Base-by-base conservation (phyloP, 163 green algal genomes). In the Scenedesmus sp. region DNA sequence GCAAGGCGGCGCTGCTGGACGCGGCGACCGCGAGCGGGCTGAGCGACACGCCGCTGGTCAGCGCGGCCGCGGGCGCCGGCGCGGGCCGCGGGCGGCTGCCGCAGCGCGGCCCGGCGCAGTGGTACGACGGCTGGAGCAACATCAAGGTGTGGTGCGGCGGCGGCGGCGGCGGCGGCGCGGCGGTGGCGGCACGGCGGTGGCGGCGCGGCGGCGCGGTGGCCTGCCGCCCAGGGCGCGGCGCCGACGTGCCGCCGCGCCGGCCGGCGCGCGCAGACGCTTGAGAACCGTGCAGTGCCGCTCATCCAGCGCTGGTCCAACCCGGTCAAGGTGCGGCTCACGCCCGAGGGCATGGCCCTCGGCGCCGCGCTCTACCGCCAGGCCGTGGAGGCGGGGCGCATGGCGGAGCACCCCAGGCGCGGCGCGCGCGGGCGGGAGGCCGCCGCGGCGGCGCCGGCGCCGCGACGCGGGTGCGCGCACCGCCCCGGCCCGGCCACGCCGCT, bases 101-200 rank as follows among this genome's bases (percentile, higher is more conserved):
- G 17, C 24, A 24, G 10, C 31, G 78, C 18, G 63, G 57, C 2
- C 2, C 51, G 0, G 54, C 22, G 6, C 67, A 70, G 33, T 75
- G 29, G 62, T 92, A 90, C 57, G 80, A 84, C 54, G 87, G 88
- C 31, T 93, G 87, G 87, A 87, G 71, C 81, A 81, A 51, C 62
- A 84, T 91, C 60, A 89, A 87, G n/a, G 28, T 71, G 31, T 31
- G 70, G 22, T 5, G 9, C 22, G 36, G 15, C n/a, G 60, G 2
- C n/a, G n/a, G n/a, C n/a, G n/a, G n/a, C n/a, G n/a, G n/a, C n/a
- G n/a, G n/a, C n/a, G n/a, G n/a, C n/a, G n/a, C n/a, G n/a, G n/a
- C n/a, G n/a, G n/a, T n/a, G n/a, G n/a, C n/a, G n/a, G n/a, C n/a
- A n/a, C n/a, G n/a, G n/a, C n/a, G n/a, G n/a, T n/a, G n/a, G n/a